Conservation (phyloP, 371 early-diverging fungal species). For the Coemansia sp. region DNA sequence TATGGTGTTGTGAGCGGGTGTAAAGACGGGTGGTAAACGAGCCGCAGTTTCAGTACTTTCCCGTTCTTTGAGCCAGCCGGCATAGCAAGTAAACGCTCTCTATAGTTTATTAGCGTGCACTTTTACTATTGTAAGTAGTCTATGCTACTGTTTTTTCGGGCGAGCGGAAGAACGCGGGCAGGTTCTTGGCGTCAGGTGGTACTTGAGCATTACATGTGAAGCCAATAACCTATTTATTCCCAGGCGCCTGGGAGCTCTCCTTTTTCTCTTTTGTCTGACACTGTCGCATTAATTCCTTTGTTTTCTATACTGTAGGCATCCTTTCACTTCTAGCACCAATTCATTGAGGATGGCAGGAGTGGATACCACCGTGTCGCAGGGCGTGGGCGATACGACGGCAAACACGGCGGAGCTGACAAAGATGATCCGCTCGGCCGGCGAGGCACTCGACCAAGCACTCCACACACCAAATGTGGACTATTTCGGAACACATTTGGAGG, state of each 20-base stretch:
- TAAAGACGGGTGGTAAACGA: no score
- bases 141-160: not conserved
- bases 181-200: no score
- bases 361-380: constrained; percentile 5
- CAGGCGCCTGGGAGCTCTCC: not conserved
- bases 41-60: no score
- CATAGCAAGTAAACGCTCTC: no score
- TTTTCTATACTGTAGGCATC: no score
- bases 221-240: no score
- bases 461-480: constrained; percentile 15
- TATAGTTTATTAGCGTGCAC: not conserved
- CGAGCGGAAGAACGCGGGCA: no score
- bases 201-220: no score
- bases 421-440: constrained; percentile 32
- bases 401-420: constrained; percentile 45
- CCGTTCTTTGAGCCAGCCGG: no score
- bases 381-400: not conserved
- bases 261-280: not conserved
- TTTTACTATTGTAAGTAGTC: not conserved
- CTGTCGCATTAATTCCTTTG: not conserved
- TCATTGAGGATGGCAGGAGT: constrained; percentile 12
- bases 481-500: constrained; percentile 35
- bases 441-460: constrained; percentile 25
- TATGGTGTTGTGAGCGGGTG: no score
- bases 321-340: no score